phyloP scores from a whole-genome alignment of 2,329 filamentous ascomycete genomes.

The Coleophoma eucalyptorum region DNA sequence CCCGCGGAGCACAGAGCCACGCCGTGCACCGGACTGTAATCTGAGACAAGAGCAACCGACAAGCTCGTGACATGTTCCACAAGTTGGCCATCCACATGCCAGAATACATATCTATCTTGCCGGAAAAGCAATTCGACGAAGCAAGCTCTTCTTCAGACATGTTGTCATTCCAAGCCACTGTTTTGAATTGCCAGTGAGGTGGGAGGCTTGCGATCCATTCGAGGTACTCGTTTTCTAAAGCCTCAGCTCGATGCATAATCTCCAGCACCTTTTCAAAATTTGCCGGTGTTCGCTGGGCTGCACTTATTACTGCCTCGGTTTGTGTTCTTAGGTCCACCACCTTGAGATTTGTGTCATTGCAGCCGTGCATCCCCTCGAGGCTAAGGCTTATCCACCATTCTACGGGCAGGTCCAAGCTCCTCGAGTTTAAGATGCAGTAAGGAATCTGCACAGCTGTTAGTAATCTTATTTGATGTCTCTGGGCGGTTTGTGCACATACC shows the following conservation, averaged over 20 bases:
- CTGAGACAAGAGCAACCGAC: conserved; percentile 47
- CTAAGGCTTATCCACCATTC: conserved; percentile 55
- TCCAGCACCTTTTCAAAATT: conserved; percentile 45
- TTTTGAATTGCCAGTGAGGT: conserved; percentile 42
- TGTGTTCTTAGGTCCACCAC: conserved; percentile 50
- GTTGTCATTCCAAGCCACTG: conserved; percentile 50
- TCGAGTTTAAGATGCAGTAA: conserved; percentile 44
- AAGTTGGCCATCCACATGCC: conserved; percentile 53
- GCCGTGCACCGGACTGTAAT: conserved; percentile 53
- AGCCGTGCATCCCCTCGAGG: conserved; percentile 41
- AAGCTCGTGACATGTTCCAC: conserved; percentile 49
- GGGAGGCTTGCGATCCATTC: conserved; percentile 48
- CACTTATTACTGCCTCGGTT: conserved; percentile 44
- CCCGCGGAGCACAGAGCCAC: conserved; percentile 52
- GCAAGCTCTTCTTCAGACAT: conserved; percentile 44
- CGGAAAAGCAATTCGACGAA: conserved; percentile 50
- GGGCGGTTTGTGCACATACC: background rate
- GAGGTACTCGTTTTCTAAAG: conserved; percentile 44
- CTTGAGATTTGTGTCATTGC: conserved; percentile 42
- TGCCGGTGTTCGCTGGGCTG: conserved; percentile 38
- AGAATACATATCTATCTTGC: conserved; percentile 51
- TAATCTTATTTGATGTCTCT: background rate
- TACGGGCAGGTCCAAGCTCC: conserved; percentile 44
- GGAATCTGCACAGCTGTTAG: background rate
- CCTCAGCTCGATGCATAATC: conserved; percentile 46